These are phyloP conservation scores for Cytospora mali DNA, from an alignment of 2,329 filamentous ascomycete species.

Conservation along the genomic window DNA sequence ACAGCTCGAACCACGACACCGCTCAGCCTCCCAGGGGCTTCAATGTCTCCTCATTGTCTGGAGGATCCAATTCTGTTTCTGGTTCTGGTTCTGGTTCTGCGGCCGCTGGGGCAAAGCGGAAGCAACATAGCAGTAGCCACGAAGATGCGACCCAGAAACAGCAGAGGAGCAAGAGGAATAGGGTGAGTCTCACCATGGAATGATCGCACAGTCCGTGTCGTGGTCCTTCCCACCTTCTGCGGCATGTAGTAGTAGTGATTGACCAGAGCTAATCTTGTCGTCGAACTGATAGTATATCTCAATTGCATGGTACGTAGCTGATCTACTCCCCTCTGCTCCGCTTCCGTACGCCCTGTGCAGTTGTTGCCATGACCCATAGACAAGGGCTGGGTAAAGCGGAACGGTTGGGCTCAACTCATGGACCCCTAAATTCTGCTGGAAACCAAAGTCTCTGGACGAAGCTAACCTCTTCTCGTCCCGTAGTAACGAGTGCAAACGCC, in stretches of 20 bases:
- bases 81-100: slow-evolving; percentile 1
- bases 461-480: slow-evolving; percentile 18
- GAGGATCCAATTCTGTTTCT: neutral
- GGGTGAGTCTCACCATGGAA: slow-evolving; percentile 44
- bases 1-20: slow-evolving; percentile 32
- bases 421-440: neutral
- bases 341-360: neutral
- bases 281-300: slow-evolving; percentile 55
- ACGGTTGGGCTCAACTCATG: neutral
- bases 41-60: slow-evolving; percentile 2
- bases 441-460: neutral
- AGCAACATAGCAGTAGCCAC: slow-evolving; percentile 39
- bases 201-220: neutral
- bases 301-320: slow-evolving; percentile 57
- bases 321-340: neutral
- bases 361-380: neutral
- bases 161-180: slow-evolving; percentile 63
- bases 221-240: neutral
- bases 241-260: neutral
- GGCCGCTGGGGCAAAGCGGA: slow-evolving; percentile 37
- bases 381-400: neutral
- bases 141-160: slow-evolving; percentile 49
- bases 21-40: slow-evolving; percentile 29
- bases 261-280: slow-evolving; percentile 18
- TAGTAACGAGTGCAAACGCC: slow-evolving; percentile 74